Conservation (phyloP, 176 grass and related monocot genomes). For the Avena eriantha region DNA sequence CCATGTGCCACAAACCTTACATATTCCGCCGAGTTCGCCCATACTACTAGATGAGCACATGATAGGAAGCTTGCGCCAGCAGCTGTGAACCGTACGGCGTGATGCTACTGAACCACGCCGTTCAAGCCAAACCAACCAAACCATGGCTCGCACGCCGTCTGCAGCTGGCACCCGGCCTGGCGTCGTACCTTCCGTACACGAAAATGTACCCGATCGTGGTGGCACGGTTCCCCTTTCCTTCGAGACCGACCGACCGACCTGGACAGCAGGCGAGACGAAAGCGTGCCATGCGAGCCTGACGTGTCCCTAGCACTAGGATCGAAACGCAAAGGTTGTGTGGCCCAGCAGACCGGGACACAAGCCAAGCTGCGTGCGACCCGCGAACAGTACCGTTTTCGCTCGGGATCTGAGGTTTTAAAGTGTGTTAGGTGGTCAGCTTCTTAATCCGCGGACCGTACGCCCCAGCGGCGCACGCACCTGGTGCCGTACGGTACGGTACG, state of each 20-base stretch:
- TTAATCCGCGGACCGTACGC: neutral
- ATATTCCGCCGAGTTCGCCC: too few relatives aligned
- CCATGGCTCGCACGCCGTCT: neutral
- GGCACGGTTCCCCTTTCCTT: neutral
- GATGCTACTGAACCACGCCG: neutral
- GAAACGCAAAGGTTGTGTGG: constrained; percentile 11
- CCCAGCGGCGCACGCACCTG: neutral
- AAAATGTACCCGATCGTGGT: neutral
- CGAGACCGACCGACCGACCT: neutral
- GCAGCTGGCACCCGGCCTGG: neutral
- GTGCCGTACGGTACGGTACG: constrained; percentile 19
- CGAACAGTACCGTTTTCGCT: neutral
- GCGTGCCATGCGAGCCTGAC: neutral
- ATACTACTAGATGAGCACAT: neutral
- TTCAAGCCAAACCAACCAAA: neutral
- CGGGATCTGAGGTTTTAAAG: neutral
- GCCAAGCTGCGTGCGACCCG: neutral
- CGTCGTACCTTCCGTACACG: constrained; percentile 11
- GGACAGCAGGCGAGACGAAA: neutral
- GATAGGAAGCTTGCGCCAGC: neutral
- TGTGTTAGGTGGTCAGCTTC: constrained; percentile 1
- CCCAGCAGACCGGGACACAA: neutral
- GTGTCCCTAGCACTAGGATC: neutral
- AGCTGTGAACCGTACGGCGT: neutral
- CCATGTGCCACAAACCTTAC: too few relatives aligned